A percentile compares a stretch with the other conserved stretches of the same genome.
These are phyloP conservation scores for Artemisia argyi DNA, from an alignment of 129 eudicot genomes.

Conservation along the genomic window DNA sequence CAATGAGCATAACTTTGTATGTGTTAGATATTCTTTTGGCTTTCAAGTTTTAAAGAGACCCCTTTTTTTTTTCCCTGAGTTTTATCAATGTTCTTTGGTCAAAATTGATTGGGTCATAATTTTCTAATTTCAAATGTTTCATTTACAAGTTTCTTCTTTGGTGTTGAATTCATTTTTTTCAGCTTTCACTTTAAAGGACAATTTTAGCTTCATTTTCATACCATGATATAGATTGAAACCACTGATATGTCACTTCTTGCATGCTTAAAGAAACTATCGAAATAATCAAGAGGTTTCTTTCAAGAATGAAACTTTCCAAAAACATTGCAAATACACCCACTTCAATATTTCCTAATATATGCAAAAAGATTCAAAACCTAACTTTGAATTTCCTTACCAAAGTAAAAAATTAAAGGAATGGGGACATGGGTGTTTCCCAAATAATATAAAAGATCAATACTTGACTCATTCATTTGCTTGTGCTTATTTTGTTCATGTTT, in stretches of 20 bases:
- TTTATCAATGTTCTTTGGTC: not conserved
- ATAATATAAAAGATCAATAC: not conserved
- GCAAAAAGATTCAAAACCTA: not conserved
- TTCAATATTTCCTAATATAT: slow-evolving; percentile 8
- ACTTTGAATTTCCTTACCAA: not conserved
- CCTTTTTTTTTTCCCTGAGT: too few species aligned
- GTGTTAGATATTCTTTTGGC: too few species aligned
- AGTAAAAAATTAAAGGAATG: slow-evolving; percentile 1
- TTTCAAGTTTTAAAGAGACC: too few species aligned
- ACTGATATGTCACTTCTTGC: not conserved
- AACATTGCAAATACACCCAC: not conserved
- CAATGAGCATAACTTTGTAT: too few species aligned
- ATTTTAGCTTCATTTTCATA: not conserved
- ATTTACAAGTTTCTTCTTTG: not conserved
- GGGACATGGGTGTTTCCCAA: slow-evolving; percentile 9
- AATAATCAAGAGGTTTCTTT: not conserved
- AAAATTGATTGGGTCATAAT: not conserved
- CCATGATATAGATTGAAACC: not conserved
- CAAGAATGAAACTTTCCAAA: not conserved
- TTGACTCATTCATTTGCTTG: slow-evolving; percentile 15
- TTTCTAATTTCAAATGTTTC: not conserved
- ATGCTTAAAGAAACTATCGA: not conserved
- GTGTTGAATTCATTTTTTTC: not conserved
- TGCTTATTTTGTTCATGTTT: slow-evolving; percentile 19
- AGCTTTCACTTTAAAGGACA: not conserved